Conservation (phyloP, 306 rosid species). For the Malus orientalis region DNA sequence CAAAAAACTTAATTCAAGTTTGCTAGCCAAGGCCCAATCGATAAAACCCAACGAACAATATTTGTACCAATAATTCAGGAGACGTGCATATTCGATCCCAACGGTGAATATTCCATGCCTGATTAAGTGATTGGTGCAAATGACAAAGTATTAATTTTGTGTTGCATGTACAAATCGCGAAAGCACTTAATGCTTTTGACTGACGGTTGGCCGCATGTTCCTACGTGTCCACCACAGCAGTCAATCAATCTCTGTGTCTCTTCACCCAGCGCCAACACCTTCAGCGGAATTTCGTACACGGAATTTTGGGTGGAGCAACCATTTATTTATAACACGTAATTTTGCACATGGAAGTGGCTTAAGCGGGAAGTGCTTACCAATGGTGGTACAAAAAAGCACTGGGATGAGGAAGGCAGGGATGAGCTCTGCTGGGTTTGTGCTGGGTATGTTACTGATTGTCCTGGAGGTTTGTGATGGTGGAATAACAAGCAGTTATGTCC, state of each 20-base stretch:
- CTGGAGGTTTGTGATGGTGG: constrained; percentile 43
- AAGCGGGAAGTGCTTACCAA: too few relatives aligned
- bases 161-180: not conserved
- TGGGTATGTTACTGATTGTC: constrained; percentile 20
- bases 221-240: not conserved
- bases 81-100: not conserved
- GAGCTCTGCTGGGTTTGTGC: not conserved
- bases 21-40: not conserved
- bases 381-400: too few relatives aligned
- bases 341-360: too few relatives aligned
- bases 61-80: too few relatives aligned
- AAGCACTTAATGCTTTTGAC: not conserved
- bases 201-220: not conserved
- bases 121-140: not conserved
- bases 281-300: too few relatives aligned
- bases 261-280: too few relatives aligned
- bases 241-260: not conserved
- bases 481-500: constrained; percentile 33
- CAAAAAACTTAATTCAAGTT: not conserved
- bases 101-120: not conserved
- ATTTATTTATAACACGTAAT: too few relatives aligned
- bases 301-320: too few relatives aligned
- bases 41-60: not conserved
- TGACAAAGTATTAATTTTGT: not conserved
- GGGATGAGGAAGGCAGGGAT: not conserved